These are phyloP conservation scores for Austroboletus festivus DNA, from an alignment of 768 basidiomycete species.

Conservation along the genomic window DNA sequence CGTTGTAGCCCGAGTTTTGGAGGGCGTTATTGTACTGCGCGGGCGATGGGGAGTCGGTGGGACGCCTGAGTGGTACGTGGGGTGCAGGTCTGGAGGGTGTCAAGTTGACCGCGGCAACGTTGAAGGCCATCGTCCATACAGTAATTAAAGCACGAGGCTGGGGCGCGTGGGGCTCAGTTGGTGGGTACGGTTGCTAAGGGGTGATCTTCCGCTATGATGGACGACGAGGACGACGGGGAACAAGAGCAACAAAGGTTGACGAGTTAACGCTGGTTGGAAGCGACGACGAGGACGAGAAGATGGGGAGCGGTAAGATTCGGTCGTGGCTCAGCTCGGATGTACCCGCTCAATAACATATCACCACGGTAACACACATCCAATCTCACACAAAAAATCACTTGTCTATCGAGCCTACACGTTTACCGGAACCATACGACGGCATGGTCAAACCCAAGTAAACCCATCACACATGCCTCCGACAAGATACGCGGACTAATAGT, in stretches of 20 bases:
- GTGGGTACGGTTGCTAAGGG: not conserved
- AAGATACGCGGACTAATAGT: too few relatives aligned
- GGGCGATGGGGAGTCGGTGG: constrained; percentile 34
- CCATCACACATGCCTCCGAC: not conserved
- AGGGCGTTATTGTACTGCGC: constrained; percentile 40
- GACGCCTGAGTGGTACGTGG: constrained; percentile 56
- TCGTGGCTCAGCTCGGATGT: constrained; percentile 26
- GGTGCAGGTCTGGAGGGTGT: constrained; percentile 80
- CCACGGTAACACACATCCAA: constrained; percentile 27
- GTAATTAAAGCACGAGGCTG: constrained; percentile 17
- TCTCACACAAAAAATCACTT: not conserved
- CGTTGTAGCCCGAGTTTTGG: constrained; percentile 54
- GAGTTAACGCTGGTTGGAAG: too few relatives aligned
- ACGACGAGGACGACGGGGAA: constrained; percentile 9
- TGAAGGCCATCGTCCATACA: constrained; percentile 43
- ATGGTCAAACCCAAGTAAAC: too few relatives aligned
- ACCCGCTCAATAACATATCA: constrained; percentile 27
- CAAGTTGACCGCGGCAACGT: constrained; percentile 53
- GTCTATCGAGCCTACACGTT: too few relatives aligned
- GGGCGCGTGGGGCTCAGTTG: not conserved
- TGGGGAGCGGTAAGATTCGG: constrained; percentile 1
- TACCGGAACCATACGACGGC: too few relatives aligned
- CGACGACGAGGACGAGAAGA: not conserved
- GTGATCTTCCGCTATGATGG: constrained; percentile 2
- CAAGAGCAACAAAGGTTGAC: not conserved